Evolutionary conservation across 768 basidiomycete genomes (phyloP).

Genomic region (Serendipita sp.): DNA sequence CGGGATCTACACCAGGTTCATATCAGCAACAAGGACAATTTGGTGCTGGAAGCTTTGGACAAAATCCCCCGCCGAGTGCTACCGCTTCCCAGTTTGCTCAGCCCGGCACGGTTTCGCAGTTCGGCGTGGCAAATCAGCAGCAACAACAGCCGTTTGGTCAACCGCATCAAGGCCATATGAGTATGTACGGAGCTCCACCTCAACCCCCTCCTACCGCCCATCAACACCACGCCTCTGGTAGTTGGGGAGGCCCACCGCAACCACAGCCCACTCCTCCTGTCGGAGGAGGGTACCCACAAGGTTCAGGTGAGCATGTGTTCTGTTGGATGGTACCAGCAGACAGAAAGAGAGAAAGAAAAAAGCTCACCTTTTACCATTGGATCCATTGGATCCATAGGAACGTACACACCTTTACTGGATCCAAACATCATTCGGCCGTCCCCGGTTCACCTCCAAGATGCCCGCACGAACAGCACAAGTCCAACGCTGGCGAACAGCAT

Average conservation of each 20-base stretch:
- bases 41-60: too few species aligned
- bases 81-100: too few species aligned
- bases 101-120: neutral
- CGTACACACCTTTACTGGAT: conserved; percentile 13
- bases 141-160: neutral
- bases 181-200: neutral
- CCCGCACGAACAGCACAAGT: conserved; percentile 7
- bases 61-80: too few species aligned
- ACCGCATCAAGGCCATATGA: neutral
- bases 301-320: neutral
- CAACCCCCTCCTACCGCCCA: neutral
- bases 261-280: neutral
- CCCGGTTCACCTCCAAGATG: conserved; percentile 12
- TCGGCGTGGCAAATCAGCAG: neutral
- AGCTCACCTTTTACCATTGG: neutral
- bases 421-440: conserved; percentile 14
- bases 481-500: conserved; percentile 1
- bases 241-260: neutral
- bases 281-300: neutral
- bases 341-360: neutral
- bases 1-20: neutral
- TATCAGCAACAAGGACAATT: neutral
- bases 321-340: too few species aligned
- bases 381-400: neutral
- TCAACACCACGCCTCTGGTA: neutral